Evolutionary conservation across 192 early-diverging fungal genomes (phyloP).

Genomic region (Coemansia sp.): DNA sequence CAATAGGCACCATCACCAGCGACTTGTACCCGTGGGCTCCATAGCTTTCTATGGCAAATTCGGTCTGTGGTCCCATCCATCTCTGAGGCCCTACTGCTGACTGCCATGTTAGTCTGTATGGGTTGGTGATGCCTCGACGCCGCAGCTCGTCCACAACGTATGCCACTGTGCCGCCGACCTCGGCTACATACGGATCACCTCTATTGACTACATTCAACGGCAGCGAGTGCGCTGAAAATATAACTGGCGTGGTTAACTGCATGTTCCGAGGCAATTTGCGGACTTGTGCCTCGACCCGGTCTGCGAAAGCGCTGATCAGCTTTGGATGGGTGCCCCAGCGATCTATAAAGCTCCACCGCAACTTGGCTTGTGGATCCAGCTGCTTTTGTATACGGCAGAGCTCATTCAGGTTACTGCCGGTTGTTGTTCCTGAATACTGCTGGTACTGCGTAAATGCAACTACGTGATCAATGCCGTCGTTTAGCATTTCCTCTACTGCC

Average conservation of each 20-base stretch:
- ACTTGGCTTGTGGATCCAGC: conserved; percentile 60
- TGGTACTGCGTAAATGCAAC: conserved; percentile 94
- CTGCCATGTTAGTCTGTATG: conserved; percentile 92
- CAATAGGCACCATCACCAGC: conserved; percentile 85
- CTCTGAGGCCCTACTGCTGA: conserved; percentile 88
- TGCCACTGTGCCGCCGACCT: conserved; percentile 82
- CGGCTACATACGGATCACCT: conserved; percentile 84
- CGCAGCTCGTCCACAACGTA: conserved; percentile 70
- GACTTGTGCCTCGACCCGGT: conserved; percentile 64
- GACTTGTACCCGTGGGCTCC: conserved; percentile 76
- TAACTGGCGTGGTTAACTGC: conserved; percentile 70
- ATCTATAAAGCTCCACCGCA: conserved; percentile 96
- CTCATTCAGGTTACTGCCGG: conserved; percentile 89
- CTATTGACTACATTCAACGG: conserved; percentile 91
- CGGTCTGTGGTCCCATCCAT: conserved; percentile 92
- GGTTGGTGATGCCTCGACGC: conserved; percentile 67
- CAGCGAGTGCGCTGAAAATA: conserved; percentile 96
- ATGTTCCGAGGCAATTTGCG: conserved; percentile 64
- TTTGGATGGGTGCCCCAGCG: conserved; percentile 87
- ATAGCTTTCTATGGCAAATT: conserved; percentile 72
- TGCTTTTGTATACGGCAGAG: conserved; percentile 64
- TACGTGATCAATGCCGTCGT: conserved; percentile 77
- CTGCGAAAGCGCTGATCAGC: conserved; percentile 78
- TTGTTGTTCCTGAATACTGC: conserved; percentile 95
- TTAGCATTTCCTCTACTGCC: conserved; percentile 74